Base-by-base conservation (phyloP, 2,329 filamentous ascomycete genomes). In the Curvularia sp. region DNA sequence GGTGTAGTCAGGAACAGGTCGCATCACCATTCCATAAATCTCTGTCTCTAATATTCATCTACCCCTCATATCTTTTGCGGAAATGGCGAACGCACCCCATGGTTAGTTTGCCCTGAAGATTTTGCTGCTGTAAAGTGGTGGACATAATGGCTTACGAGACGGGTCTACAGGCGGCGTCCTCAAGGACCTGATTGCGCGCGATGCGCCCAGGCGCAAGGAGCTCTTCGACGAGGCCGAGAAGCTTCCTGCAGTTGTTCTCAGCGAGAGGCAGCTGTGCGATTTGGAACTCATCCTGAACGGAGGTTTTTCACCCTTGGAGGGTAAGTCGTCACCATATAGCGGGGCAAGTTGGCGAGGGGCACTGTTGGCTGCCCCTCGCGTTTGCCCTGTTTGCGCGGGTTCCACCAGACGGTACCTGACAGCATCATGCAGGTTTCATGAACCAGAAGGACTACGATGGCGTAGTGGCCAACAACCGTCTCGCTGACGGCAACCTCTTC, bases 291-390 rank as follows among this genome's bases (percentile, higher is more conserved):
- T 99, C 75, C 88, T 99, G 79, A 98, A 93, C 80, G 95, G 95
- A 77, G 95, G 95, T 67, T 99, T 99, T 84, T 97, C 93, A 66
- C 95, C 95, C 59, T 87, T 99, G 41, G 94, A 99, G 87, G 95
- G 93, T 96, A 88, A 85, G 65, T 72, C 60, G 61, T 69, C 61
- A 63, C 67, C 44, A 24, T 48, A 41, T 44, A 18, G 28, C 28
- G 28, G 44, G 28, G 58, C 55, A 50, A 42, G 35, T 58, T 48
- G 46, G 49, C 46, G 58, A 57, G 57, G 57, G 57, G 57, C 57
- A 49, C 18, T 18, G 18, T 18, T 18, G 18, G 18, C 18, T 28
- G 47, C 72, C 73, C 70, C 72, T 63, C 71, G 53, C 58, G 68
- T 71, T 73, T 71, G 70, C 26, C 43, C 8, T 58, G 66, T 70